Evolutionary conservation across 2,329 filamentous ascomycete genomes (phyloP).

Genomic region (Elsinoe batatas): DNA sequence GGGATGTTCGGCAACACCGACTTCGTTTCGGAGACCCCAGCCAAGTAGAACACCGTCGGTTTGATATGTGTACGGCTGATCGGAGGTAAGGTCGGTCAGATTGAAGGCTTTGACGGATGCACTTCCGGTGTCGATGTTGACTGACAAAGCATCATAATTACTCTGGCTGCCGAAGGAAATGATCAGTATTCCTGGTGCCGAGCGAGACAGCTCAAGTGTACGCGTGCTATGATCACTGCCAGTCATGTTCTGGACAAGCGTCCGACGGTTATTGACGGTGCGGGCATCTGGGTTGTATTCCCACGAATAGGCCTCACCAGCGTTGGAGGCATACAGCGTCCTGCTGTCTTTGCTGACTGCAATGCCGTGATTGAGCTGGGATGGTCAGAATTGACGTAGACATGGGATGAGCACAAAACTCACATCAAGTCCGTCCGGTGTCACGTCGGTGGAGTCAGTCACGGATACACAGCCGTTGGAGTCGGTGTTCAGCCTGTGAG

Average conservation of each 20-base stretch:
- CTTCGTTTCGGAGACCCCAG: conserved; percentile 65
- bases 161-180: conserved; percentile 55
- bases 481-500: conserved; percentile 26
- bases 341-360: conserved; percentile 37
- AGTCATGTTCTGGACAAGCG: conserved; percentile 53
- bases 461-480: conserved; percentile 13
- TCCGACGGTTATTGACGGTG: conserved; percentile 36
- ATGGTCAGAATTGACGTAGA: not conserved
- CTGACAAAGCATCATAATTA: conserved; percentile 52
- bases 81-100: conserved; percentile 29
- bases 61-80: conserved; percentile 37
- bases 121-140: conserved; percentile 45
- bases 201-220: conserved; percentile 53
- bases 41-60: conserved; percentile 44
- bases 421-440: conserved; percentile 5
- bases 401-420: not conserved
- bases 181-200: conserved; percentile 48
- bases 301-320: conserved; percentile 53
- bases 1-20: conserved; percentile 58
- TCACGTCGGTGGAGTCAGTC: conserved; percentile 6
- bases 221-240: conserved; percentile 53
- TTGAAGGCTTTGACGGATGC: conserved; percentile 59
- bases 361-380: conserved; percentile 42
- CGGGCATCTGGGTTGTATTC: conserved; percentile 49
- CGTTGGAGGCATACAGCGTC: conserved; percentile 47